These are phyloP conservation scores for Polyplosphaeria fusca DNA, from an alignment of 495 filamentous ascomycete genomes.

Conservation along the genomic window DNA sequence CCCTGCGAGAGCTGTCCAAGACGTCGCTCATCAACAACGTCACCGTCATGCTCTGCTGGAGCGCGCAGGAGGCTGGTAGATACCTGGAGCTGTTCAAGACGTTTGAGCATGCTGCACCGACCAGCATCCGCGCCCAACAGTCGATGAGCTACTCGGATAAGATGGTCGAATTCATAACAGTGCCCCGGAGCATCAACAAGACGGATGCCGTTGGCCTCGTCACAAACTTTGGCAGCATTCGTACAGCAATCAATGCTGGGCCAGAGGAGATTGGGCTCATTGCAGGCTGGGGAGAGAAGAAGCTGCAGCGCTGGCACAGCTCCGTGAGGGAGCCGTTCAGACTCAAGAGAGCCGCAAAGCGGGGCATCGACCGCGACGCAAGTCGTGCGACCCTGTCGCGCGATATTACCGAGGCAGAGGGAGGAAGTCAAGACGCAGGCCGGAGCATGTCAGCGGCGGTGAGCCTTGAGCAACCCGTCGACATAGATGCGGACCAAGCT, in stretches of 20 bases:
- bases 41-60: constrained; percentile 90
- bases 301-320: constrained; percentile 77
- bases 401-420: constrained; percentile 20
- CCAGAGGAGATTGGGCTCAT: constrained; percentile 80
- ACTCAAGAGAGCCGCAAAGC: constrained; percentile 63
- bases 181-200: constrained; percentile 86
- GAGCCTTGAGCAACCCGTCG: too few relatives aligned
- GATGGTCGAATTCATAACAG: constrained; percentile 89
- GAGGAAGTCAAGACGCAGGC: constrained; percentile 7
- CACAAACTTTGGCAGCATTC: constrained; percentile 80
- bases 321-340: constrained; percentile 82
- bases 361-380: constrained; percentile 42
- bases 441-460: background rate
- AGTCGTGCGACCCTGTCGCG: constrained; percentile 29
- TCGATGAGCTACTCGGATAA: constrained; percentile 78
- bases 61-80: constrained; percentile 82
- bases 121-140: constrained; percentile 77
- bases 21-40: constrained; percentile 88
- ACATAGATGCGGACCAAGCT: too few relatives aligned
- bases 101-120: constrained; percentile 79
- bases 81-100: constrained; percentile 94
- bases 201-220: constrained; percentile 86
- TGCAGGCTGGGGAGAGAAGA: constrained; percentile 92
- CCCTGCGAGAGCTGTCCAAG: constrained; percentile 78
- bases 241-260: constrained; percentile 79